phyloP scores from a whole-genome alignment of 1,284 basidiomycete species.

The Ganoderma resinaceum region DNA sequence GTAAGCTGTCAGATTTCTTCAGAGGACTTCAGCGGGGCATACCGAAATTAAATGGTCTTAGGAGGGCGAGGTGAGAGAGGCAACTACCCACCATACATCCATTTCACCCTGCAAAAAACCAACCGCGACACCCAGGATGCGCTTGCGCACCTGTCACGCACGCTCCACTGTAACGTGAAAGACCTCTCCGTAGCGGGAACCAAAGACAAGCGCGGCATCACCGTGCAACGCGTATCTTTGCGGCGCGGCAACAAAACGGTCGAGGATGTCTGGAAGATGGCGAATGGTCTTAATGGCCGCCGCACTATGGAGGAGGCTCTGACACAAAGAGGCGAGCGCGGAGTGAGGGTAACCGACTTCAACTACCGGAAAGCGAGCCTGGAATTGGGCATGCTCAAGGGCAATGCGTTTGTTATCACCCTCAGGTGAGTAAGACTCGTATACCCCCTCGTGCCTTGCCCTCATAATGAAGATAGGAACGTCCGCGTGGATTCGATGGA shows the following conservation, averaged over 20 bases:
- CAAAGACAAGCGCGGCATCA: conserved; percentile 98
- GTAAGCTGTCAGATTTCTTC: conserved; percentile 32
- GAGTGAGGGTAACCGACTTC: conserved; percentile 89
- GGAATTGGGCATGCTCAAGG: conserved; percentile 94
- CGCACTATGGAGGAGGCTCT: conserved; percentile 65
- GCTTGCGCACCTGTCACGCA: conserved; percentile 79
- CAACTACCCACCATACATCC: conserved; percentile 88
- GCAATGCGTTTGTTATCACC: conserved; percentile 96
- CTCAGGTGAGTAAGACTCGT: conserved; percentile 67
- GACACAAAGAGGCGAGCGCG: conserved; percentile 84
- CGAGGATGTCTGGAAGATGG: conserved; percentile 84
- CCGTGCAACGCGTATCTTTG: conserved; percentile 91
- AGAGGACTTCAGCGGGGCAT: not conserved
- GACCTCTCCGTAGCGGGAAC: conserved; percentile 94
- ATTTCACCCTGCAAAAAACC: conserved; percentile 97
- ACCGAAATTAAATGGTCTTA: conserved; percentile 5
- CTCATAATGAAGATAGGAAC: conserved; percentile 59
- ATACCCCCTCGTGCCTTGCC: not conserved
- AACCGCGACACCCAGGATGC: conserved; percentile 98
- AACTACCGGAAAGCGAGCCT: conserved; percentile 83
- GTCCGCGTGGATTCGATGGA: conserved; percentile 79
- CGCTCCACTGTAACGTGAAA: conserved; percentile 76
- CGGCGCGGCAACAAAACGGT: conserved; percentile 82
- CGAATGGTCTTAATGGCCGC: conserved; percentile 71
- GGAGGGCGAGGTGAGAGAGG: conserved; percentile 54